Conservation (phyloP, 1,284 basidiomycete species). For the Peniophora sp. region DNA sequence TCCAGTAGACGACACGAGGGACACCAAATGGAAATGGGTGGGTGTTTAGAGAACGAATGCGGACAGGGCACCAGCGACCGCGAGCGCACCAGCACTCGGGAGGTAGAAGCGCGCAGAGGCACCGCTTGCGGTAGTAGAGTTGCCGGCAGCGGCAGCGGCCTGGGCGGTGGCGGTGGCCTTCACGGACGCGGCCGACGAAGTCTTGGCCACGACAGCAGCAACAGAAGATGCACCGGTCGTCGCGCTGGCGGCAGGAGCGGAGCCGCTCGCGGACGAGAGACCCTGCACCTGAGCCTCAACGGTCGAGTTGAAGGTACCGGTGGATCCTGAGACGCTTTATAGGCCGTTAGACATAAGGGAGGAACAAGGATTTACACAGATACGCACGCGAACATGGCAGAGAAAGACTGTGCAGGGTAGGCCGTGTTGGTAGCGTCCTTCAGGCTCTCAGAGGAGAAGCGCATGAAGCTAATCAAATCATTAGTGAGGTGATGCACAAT, state of each 20-base stretch:
- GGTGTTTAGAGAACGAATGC: background rate
- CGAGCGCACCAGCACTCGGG: slow-evolving; percentile 11
- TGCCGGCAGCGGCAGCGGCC: slow-evolving; percentile 15
- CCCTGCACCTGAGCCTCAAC: slow-evolving; percentile 44
- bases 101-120: slow-evolving; percentile 3
- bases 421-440: slow-evolving; percentile 44
- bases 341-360: background rate
- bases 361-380: background rate
- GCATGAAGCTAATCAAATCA: slow-evolving; percentile 53
- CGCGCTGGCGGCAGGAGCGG: slow-evolving; percentile 25
- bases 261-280: slow-evolving; percentile 6
- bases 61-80: slow-evolving; percentile 10
- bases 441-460: slow-evolving; percentile 51
- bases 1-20: too few relatives aligned
- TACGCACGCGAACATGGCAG: slow-evolving; percentile 63
- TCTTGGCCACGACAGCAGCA: slow-evolving; percentile 9
- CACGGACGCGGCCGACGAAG: slow-evolving; percentile 14
- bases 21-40: too few relatives aligned
- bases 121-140: slow-evolving; percentile 17
- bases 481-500: background rate
- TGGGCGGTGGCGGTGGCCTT: slow-evolving; percentile 14
- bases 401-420: slow-evolving; percentile 67
- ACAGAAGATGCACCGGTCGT: slow-evolving; percentile 11
- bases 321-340: slow-evolving; percentile 52
- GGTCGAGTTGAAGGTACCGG: slow-evolving; percentile 49